A percentile compares a stretch with the other conserved stretches of the same genome.
phyloP scores from a whole-genome alignment of 495 filamentous ascomycete genomes.

The Podospora tetraspora region DNA sequence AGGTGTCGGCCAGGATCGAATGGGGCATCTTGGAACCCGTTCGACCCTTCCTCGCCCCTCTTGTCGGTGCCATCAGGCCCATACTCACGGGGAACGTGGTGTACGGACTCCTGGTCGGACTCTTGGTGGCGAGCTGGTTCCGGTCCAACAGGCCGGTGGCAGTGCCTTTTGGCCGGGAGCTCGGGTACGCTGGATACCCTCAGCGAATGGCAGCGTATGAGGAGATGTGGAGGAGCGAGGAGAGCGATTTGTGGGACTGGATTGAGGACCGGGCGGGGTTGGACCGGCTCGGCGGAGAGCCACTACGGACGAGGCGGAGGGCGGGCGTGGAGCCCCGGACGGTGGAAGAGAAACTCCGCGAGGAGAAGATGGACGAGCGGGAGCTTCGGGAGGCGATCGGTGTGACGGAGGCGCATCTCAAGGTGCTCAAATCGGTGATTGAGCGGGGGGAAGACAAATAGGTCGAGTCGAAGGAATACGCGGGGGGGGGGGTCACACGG shows the following conservation, averaged over 20 bases:
- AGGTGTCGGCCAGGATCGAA: constrained; percentile 38
- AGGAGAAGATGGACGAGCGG: constrained; percentile 69
- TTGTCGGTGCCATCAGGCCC: constrained; percentile 63
- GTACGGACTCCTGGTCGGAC: constrained; percentile 53
- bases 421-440: constrained; percentile 67
- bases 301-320: constrained; percentile 22
- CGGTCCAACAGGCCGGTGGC: constrained; percentile 37
- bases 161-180: constrained; percentile 31
- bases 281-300: constrained; percentile 52
- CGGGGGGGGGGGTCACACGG: neutral
- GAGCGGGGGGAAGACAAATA: constrained; percentile 38
- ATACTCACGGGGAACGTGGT: constrained; percentile 66
- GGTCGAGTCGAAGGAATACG: neutral
- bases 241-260: constrained; percentile 93
- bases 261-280: constrained; percentile 81
- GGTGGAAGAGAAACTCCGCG: constrained; percentile 52
- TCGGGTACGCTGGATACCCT: constrained; percentile 43
- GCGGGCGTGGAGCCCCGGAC: constrained; percentile 41
- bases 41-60: constrained; percentile 61
- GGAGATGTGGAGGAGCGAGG: constrained; percentile 85
- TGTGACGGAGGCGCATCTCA: constrained; percentile 77
- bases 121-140: constrained; percentile 54
- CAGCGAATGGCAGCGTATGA: constrained; percentile 82
- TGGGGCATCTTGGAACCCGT: constrained; percentile 84
- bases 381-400: constrained; percentile 81